These are phyloP conservation scores for carrot (Daucus carota) DNA, from an alignment of 129 eudicot species.

Conservation along the genomic window DNA sequence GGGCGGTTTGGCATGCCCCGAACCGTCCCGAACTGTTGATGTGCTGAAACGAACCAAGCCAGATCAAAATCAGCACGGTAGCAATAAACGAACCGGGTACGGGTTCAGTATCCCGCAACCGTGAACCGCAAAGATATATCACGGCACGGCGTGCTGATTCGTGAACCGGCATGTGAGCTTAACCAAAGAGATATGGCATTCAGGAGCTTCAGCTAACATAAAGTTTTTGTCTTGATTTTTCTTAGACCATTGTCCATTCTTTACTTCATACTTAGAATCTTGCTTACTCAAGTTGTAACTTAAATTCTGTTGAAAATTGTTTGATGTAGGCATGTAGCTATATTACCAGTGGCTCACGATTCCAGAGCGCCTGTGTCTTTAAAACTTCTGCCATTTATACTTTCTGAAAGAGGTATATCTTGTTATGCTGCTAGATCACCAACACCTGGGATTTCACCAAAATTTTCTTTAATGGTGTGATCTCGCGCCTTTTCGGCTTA, in stretches of 20 bases:
- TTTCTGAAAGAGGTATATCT: constrained; percentile 23
- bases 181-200: constrained; percentile 10
- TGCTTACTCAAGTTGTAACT: not conserved
- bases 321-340: constrained; percentile 2
- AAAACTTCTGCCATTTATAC: constrained; percentile 20
- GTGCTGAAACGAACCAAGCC: no score
- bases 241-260: not conserved
- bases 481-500: constrained; percentile 15
- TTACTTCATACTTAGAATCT: constrained; percentile 13
- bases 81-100: no score
- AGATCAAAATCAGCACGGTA: no score
- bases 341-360: constrained; percentile 1
- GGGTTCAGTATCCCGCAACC: no score
- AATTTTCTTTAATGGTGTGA: constrained; percentile 6
- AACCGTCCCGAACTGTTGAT: no score
- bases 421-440: constrained; percentile 8
- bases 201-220: not conserved
- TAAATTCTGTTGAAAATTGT: not conserved
- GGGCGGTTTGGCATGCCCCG: no score
- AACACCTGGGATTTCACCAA: constrained; percentile 1
- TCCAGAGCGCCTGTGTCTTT: constrained; percentile 16
- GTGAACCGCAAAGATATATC: no score
- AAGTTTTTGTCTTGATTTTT: constrained; percentile 1
- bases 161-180: no score
- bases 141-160: no score